Conservation (phyloP, 345 rosid species). For the Arabidopsis thaliana region DNA sequence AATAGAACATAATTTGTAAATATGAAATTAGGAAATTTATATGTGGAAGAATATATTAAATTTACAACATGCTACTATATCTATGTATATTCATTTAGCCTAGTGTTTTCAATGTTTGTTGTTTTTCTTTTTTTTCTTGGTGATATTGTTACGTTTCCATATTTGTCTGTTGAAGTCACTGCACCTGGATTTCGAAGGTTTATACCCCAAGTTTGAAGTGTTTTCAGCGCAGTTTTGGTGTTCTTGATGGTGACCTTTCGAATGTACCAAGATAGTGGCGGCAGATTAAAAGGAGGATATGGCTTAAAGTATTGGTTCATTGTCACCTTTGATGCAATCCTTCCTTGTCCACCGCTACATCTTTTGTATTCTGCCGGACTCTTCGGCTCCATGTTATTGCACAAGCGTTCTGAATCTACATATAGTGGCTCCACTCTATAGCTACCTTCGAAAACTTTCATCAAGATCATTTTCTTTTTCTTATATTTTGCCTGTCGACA, state of each 20-base stretch:
- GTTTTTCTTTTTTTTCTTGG: not conserved
- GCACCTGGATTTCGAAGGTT: not conserved
- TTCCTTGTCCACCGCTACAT: constrained; percentile 71
- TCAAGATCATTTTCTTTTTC: constrained; percentile 65
- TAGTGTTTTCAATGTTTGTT: not conserved
- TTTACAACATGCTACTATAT: not conserved
- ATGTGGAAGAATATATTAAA: not conserved
- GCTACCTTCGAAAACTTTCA: constrained; percentile 76
- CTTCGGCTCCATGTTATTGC: constrained; percentile 62
- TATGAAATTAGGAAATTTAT: not conserved
- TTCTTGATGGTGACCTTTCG: constrained; percentile 67
- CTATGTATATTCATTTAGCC: not conserved
- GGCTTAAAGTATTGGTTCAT: constrained; percentile 81
- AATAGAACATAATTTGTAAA: no score
- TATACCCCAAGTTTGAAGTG: constrained; percentile 1
- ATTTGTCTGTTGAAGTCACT: not conserved
- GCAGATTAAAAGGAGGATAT: constrained; percentile 61
- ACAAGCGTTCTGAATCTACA: constrained; percentile 59
- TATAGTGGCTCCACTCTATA: constrained; percentile 71
- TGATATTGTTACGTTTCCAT: not conserved
- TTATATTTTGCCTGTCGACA: constrained; percentile 60
- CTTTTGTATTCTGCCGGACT: constrained; percentile 64
- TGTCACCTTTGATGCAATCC: constrained; percentile 68
- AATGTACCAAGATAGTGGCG: constrained; percentile 84
- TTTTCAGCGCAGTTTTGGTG: constrained; percentile 44